A percentile compares a stretch with the other conserved stretches of the same genome.
phyloP scores from a whole-genome alignment of 495 filamentous ascomycete genomes.

The Lindgomyces ingoldianus region DNA sequence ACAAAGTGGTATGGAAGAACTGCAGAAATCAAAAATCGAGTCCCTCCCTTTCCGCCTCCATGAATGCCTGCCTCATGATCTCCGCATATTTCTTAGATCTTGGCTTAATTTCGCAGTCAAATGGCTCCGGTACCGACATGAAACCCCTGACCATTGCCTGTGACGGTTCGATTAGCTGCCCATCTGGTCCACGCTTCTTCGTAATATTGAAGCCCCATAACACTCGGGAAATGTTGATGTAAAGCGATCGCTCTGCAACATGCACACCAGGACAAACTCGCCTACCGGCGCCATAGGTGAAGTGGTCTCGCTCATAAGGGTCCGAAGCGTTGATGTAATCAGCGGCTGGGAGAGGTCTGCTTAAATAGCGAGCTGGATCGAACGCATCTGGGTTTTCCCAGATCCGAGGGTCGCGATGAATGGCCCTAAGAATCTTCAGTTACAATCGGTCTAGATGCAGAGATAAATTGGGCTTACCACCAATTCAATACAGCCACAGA shows the following conservation, averaged over 20 bases:
- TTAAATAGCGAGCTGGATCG: constrained; percentile 33
- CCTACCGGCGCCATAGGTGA: constrained; percentile 34
- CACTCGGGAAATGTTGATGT: constrained; percentile 29
- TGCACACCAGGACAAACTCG: constrained; percentile 35
- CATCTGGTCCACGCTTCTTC: constrained; percentile 26
- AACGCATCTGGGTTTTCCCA: constrained; percentile 30
- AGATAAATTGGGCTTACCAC: constrained; percentile 25
- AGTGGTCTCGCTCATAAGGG: constrained; percentile 36
- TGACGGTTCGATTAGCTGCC: constrained; percentile 30
- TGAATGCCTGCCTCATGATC: constrained; percentile 36
- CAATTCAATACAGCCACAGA: constrained; percentile 29
- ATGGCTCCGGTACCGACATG: constrained; percentile 44
- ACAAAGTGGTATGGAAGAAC: too few species aligned
- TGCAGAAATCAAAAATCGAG: constrained; percentile 24
- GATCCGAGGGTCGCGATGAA: constrained; percentile 32
- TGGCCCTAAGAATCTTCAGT: constrained; percentile 17
- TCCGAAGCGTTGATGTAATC: constrained; percentile 30
- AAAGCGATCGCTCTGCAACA: constrained; percentile 35
- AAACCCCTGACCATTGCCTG: constrained; percentile 42
- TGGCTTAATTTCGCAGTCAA: constrained; percentile 43
- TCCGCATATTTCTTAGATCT: constrained; percentile 42
- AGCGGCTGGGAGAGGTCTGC: constrained; percentile 13
- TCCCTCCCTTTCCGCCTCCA: constrained; percentile 32
- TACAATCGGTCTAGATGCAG: background rate
- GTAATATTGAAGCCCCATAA: constrained; percentile 36